A percentile compares a stretch with the other conserved stretches of the same genome.
Conservation (phyloP, 257 asterid species). For the Leonotis leonurus region DNA sequence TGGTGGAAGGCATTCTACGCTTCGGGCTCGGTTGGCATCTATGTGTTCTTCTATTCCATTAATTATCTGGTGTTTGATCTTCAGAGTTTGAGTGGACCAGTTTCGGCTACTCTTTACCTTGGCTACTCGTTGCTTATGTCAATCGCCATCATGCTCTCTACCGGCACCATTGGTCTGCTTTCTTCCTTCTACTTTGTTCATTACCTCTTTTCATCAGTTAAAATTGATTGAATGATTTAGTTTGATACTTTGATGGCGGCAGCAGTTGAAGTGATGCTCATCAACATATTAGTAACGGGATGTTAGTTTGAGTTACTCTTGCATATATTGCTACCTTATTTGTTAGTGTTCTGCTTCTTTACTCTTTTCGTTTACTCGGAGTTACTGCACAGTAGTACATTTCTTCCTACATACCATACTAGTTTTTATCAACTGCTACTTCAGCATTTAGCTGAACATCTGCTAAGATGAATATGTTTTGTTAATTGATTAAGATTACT, state of each 20-base stretch:
- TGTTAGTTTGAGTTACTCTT: not conserved
- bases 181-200: conserved; percentile 68
- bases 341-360: not conserved
- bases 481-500: not conserved
- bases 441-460: not conserved
- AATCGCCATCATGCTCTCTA: conserved; percentile 58
- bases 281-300: not conserved
- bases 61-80: conserved; percentile 73
- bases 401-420: not conserved
- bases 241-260: not conserved
- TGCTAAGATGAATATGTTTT: not conserved
- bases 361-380: not conserved
- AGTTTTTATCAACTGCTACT: not conserved
- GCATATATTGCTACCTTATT: not conserved
- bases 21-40: conserved; percentile 66
- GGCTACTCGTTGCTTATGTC: conserved; percentile 75
- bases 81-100: conserved; percentile 72
- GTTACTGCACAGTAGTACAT: not conserved
- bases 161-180: conserved; percentile 71
- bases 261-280: not conserved
- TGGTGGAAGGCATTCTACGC: conserved; percentile 92
- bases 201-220: conserved; percentile 67
- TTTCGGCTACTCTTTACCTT: conserved; percentile 60
- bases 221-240: conserved; percentile 46
- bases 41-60: conserved; percentile 65